Evolutionary conservation across 1,284 basidiomycete species (phyloP).

Genomic region (Takashimella tepidaria): DNA sequence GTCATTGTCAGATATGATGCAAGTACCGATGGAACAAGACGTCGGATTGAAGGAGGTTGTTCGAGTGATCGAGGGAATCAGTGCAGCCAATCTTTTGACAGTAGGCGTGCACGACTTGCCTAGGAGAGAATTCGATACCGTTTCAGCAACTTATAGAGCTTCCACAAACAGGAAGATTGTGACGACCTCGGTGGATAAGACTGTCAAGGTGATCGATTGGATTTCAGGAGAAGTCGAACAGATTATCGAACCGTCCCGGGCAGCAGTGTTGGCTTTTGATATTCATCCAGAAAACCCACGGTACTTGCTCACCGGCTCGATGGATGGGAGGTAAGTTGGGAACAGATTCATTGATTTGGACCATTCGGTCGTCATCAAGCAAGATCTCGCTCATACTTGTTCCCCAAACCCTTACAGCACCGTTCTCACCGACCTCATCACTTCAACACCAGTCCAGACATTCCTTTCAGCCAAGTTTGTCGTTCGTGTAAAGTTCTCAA

Average conservation of each 20-base stretch:
- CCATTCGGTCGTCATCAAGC: background rate
- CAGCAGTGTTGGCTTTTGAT: constrained; percentile 43
- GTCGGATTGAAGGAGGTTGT: constrained; percentile 18
- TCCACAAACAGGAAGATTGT: constrained; percentile 52
- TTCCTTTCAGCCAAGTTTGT: constrained; percentile 44
- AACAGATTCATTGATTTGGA: constrained; percentile 18
- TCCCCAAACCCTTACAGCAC: no score
- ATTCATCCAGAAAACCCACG: constrained; percentile 40
- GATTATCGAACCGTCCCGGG: constrained; percentile 39
- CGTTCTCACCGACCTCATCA: constrained; percentile 40
- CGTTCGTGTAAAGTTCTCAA: constrained; percentile 40
- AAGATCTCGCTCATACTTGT: no score
- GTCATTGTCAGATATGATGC: constrained; percentile 20
- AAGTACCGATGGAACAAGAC: constrained; percentile 12
- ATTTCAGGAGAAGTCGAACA: constrained; percentile 60
- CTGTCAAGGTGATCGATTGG: constrained; percentile 65
- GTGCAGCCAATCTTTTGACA: constrained; percentile 38
- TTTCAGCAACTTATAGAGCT: constrained; percentile 34
- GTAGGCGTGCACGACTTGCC: constrained; percentile 27
- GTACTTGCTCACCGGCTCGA: constrained; percentile 42
- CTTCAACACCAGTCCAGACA: constrained; percentile 32
- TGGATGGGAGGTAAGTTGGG: constrained; percentile 50
- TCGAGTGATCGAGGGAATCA: constrained; percentile 29
- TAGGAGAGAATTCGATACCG: constrained; percentile 37
- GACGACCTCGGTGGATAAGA: constrained; percentile 78